Base-by-base conservation (phyloP, 202 grass and related monocot species). In the Panicum hallii region DNA sequence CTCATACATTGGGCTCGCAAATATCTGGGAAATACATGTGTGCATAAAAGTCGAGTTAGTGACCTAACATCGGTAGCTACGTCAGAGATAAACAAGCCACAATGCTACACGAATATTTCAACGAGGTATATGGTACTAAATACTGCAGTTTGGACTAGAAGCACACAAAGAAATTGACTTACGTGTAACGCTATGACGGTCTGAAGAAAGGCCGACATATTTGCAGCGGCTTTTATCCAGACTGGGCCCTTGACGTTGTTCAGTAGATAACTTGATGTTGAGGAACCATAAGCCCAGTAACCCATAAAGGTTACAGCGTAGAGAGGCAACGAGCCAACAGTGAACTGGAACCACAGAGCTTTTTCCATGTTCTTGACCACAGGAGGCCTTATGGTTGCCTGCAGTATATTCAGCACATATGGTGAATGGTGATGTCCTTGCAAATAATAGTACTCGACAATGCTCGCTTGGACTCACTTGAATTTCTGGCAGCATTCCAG, bases 401-500 rank as follows among this genome's bases (percentile, higher is more conserved):
- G 89, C 38, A 81, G 79, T 70, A 80, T 69, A 40, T 49, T 64
- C 47, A 6, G 83, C 66, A 75, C 9, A 14, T 89, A 75, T 81
- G 30, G 13, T 63, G 41, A 58, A 75, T 81, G 30, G 17, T 63
- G 41, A 58, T 64, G 40, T 79, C 44, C 66, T 80, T 20, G 48
- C 4, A 89, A 57, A 45, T 65, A 80, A 79, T 15, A 60, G 22
- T 26, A n/a, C 20, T 54, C 63, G 11, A 70, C 20, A 49, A 14
- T 11, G 11, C 19, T 47, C 10, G 49, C 77, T 12, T 17, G 10
- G 65, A 68, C 81, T 81, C 54, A 98, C 96, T 82, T 99, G 97
- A 83, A 99, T 99, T 85, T 99, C 97, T 80, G 97, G 97, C 13
- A 99, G 82, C 97, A 99, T 99, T 60, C 97, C 97, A 7, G 97